Base-by-base conservation (phyloP, 2,329 filamentous ascomycete genomes). In the Xylaria arbuscula region DNA sequence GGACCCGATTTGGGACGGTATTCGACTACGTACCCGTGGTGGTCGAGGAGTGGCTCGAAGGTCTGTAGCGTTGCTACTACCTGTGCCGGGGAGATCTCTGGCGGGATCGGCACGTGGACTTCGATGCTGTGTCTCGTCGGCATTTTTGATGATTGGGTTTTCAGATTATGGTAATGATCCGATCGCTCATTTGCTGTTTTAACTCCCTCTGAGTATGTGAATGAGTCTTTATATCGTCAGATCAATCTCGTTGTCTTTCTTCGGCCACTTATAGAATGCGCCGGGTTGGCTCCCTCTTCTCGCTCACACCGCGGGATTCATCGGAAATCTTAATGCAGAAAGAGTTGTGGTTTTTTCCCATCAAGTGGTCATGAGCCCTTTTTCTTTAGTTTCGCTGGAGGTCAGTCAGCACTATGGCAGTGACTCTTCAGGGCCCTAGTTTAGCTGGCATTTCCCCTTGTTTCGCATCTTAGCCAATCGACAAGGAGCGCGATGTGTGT, bases 41-140 rank as follows among this genome's bases (percentile, higher is more conserved):
- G 59, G 50, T 64, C 62, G 19, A 68, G 66, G 9, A 70, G 48
- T 13, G 65, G 65, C 62, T 70, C 65, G 62, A 70, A 70, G 8
- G 53, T 61, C 40, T 70, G 68, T 8, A 70, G 58, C 7, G 66
- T 66, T 9, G 51, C 38, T 34, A 70, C 51, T 1, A 70, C 62
- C 40, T 50, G 32, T 9, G 40, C 53, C 1, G 68, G 68, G 15
- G 62, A 45, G 0, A 70, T 15, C 2, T 42, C 38, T 6, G 48
- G 47, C 5, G 66, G 66, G 32, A 70, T 66, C 34, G 61, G 68
- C 2, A 70, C 62, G 22, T 38, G 62, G 40, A 66, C 65, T 24
- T 54, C 50, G 24, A 68, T 47, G 42, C 28, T 47, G 28, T 65
- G 54, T 57, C 42, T 62, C 9, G 42, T 55, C 53, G 62, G 65